A percentile compares a stretch with the other conserved stretches of the same genome.
Conservation (phyloP, 2,329 filamentous ascomycete genomes). For the Alternaria hordeiaustralica region DNA sequence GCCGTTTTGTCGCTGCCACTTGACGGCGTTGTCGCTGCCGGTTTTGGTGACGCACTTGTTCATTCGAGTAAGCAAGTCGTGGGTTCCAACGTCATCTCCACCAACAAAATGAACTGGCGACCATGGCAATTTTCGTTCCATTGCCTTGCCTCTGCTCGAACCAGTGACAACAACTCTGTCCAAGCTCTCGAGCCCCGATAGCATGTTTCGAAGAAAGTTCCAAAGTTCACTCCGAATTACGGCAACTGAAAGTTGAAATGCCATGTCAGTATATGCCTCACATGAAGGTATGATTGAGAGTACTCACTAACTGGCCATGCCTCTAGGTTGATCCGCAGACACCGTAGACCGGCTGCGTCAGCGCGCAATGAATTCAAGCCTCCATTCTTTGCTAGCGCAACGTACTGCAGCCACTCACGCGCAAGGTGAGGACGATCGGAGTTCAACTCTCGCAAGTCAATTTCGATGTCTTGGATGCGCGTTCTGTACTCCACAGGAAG, state of each 20-base stretch:
- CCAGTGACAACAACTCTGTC: constrained; percentile 44
- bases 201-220: constrained; percentile 39
- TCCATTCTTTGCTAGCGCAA: constrained; percentile 29
- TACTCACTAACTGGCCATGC: constrained; percentile 35
- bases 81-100: constrained; percentile 42
- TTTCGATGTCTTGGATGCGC: constrained; percentile 43
- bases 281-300: not conserved
- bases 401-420: constrained; percentile 48
- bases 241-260: constrained; percentile 12
- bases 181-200: constrained; percentile 35
- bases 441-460: constrained; percentile 44
- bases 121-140: constrained; percentile 43
- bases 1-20: constrained; percentile 37
- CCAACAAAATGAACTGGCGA: constrained; percentile 48
- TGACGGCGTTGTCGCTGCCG: constrained; percentile 33
- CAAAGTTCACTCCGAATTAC: constrained; percentile 41
- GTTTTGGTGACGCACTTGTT: constrained; percentile 31
- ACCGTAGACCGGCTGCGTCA: constrained; percentile 41
- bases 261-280: not conserved
- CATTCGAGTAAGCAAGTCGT: constrained; percentile 45
- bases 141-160: constrained; percentile 39
- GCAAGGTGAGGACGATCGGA: constrained; percentile 29
- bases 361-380: constrained; percentile 29
- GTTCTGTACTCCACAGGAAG: constrained; percentile 27
- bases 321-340: constrained; percentile 45